Base-by-base conservation (phyloP, 495 filamentous ascomycete species). In the Aspergillus cavernicola region DNA sequence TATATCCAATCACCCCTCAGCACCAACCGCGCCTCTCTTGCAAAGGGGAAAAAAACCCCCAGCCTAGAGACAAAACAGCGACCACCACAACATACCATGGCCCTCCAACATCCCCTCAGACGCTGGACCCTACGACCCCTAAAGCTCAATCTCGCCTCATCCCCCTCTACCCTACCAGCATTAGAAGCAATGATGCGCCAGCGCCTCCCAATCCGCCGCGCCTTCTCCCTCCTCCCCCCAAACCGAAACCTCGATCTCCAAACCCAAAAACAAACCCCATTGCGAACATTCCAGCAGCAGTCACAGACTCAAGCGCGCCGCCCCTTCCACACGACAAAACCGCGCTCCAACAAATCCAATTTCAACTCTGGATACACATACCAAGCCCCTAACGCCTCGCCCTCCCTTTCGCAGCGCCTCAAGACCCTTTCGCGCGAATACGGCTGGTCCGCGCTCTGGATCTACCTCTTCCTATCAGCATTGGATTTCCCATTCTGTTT, bases 401-500 rank as follows among this genome's bases (percentile, higher is more conserved):
- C 68, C 12, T 81, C 85, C 2, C 64, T 96, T 6, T 83, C 87
- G 0, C 80, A 78, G 50, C 79, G 88, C 9, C 66, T 97, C 53
- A 86, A 81, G 63, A 88, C 88, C 59, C 78, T 97, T n/a, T 89
- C 87, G 0, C 80, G 86, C 36, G 95, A 97, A 70, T 99, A 99
- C 66, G 93, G 93, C 33, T 97, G 91, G 88, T 80, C 88, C 9
- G 91, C 92, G 2, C 66, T 95, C n/a, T 91, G 92, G 7, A 87
- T 99, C 2, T 99, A 99, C 69, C 68, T 96, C 8, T 70, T 70
- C 0, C 73, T 99, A 32, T 90, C 85, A 0, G 87, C 88, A 11
- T 72, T 97, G 53, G 93, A 99, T 63, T 96, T 97, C 58, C 93
- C 93, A 0, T 89, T 99, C 64, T 97, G 91, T 69, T 99, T 96